Conservation (phyloP, 495 filamentous ascomycete species). For the Talaromyces wortmannii region DNA sequence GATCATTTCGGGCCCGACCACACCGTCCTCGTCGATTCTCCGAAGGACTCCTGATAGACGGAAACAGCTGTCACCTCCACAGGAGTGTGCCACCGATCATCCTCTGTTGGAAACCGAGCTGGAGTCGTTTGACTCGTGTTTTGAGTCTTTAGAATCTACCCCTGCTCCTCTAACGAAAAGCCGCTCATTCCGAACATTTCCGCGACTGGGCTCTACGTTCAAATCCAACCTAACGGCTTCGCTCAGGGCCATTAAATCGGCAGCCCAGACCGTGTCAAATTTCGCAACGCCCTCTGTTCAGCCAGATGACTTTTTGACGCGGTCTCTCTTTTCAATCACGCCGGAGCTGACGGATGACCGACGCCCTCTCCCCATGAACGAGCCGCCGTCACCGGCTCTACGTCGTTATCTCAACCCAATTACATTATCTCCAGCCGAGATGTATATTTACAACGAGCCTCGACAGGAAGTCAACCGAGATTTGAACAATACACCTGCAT, state of each 20-base stretch:
- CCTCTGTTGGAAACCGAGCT: conserved; percentile 41
- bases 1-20: conserved; percentile 26
- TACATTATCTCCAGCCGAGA: conserved; percentile 58
- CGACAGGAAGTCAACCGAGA: conserved; percentile 23
- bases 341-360: conserved; percentile 85
- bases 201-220: conserved; percentile 53
- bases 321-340: conserved; percentile 71
- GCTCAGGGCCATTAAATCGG: conserved; percentile 75
- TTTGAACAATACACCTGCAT: conserved; percentile 53
- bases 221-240: conserved; percentile 96
- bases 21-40: conserved; percentile 25
- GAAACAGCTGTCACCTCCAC: conserved; percentile 35
- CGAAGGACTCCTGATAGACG: conserved; percentile 33
- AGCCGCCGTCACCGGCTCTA: conserved; percentile 76
- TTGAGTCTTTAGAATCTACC: not conserved
- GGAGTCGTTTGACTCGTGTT: not conserved
- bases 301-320: conserved; percentile 83
- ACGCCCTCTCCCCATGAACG: conserved; percentile 67
- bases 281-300: conserved; percentile 67
- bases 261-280: conserved; percentile 74
- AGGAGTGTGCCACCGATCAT: conserved; percentile 50
- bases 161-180: not conserved
- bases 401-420: conserved; percentile 89
- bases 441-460: conserved; percentile 48
- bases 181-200: conserved; percentile 16